These are phyloP conservation scores for Zelonia costaricensis DNA, from an alignment of 208 protist genomes.

Conservation along the genomic window DNA sequence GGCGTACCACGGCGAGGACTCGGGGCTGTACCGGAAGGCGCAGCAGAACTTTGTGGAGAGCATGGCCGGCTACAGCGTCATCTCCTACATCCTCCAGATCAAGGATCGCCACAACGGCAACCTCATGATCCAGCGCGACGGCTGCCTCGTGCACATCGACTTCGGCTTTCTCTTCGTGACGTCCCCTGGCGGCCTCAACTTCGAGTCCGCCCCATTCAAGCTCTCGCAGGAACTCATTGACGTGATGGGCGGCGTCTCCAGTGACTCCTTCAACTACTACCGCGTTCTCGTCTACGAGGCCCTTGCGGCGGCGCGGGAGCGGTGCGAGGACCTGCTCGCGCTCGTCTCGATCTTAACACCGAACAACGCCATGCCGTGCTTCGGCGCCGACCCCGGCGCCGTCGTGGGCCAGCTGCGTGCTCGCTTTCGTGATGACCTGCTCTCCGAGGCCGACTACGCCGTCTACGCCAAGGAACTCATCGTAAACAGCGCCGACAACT, in stretches of 20 bases:
- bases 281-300: constrained; percentile 86
- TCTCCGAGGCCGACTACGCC: constrained; percentile 83
- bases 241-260: constrained; percentile 81
- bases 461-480: constrained; percentile 88
- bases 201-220: constrained; percentile 95
- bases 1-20: constrained; percentile 69
- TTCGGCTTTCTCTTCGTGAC: constrained; percentile 97
- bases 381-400: constrained; percentile 60
- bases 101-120: constrained; percentile 97
- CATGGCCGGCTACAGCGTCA: constrained; percentile 94
- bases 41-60: constrained; percentile 94
- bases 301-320: constrained; percentile 71
- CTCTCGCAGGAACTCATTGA: constrained; percentile 93
- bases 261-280: constrained; percentile 89
- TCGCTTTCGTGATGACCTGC: constrained; percentile 84
- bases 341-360: constrained; percentile 88
- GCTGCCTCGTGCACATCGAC: constrained; percentile 96
- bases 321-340: constrained; percentile 77
- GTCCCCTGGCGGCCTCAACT: constrained; percentile 95
- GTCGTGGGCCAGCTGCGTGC: constrained; percentile 72
- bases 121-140: constrained; percentile 92
- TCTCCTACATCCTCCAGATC: constrained; percentile 94
- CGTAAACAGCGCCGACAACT: constrained; percentile 90
- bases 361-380: constrained; percentile 89
- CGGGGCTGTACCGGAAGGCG: constrained; percentile 53